A percentile compares a stretch with the other conserved stretches of the same genome.
These are phyloP conservation scores for Solanum tarijense DNA, from an alignment of 257 asterid species.

Conservation along the genomic window DNA sequence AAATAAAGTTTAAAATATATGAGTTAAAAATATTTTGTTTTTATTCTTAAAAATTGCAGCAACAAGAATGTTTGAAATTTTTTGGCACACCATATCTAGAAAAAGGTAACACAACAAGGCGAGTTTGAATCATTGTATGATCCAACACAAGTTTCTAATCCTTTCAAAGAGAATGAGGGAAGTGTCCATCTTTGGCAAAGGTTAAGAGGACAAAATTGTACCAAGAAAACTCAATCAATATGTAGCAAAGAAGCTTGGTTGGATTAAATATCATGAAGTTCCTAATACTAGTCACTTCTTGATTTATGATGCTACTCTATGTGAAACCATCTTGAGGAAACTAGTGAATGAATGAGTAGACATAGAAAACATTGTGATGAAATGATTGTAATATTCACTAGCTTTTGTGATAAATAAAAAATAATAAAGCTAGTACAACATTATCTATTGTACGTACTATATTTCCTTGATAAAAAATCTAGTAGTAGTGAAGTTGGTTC, in stretches of 20 bases:
- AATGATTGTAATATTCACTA: neutral
- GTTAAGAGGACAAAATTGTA: conserved; percentile 39
- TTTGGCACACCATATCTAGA: conserved; percentile 14
- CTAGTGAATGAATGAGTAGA: conserved; percentile 14
- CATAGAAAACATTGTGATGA: neutral
- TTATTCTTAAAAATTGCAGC: too few species aligned
- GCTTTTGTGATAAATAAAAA: neutral
- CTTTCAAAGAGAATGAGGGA: conserved; percentile 47
- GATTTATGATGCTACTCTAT: conserved; percentile 19
- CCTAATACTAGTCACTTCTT: conserved; percentile 55
- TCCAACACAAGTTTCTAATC: conserved; percentile 44
- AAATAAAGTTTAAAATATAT: too few species aligned
- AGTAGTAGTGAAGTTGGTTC: neutral
- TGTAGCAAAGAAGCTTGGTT: conserved; percentile 37
- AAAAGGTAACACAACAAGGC: conserved; percentile 49
- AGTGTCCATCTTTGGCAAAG: conserved; percentile 71
- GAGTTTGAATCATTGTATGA: conserved; percentile 40
- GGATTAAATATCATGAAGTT: conserved; percentile 65
- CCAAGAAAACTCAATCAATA: conserved; percentile 35
- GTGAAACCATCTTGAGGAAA: conserved; percentile 44
- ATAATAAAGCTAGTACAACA: neutral
- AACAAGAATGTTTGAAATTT: neutral
- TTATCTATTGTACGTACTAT: neutral
- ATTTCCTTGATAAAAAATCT: neutral
- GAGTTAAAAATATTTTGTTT: too few species aligned